Evolutionary conservation across 2,329 filamentous ascomycete species (phyloP), one percentile per base, ranked within the genome.

Genomic region (Chaetomiaceae sp.): DNA sequence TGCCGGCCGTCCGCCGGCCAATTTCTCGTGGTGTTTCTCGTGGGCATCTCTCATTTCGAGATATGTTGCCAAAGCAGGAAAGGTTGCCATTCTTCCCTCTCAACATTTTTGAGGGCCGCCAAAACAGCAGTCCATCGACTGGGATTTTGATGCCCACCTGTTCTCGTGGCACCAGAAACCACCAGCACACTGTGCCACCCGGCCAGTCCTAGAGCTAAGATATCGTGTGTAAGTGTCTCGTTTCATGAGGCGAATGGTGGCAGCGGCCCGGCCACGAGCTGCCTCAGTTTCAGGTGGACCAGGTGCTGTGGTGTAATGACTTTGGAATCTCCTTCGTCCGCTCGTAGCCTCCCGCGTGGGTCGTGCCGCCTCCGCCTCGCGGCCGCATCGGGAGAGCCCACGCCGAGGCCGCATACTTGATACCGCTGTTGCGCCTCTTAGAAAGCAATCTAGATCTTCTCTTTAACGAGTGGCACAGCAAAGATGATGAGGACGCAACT

Each of bases 331-430:
- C 20, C 17, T 44, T 38, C n/a, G 34, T 27, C n/a, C 7, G n/a
- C 8, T 45, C 11, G 33, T 38, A 38, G 22, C 20, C 20, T 22
- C 12, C 40, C 3, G 11, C n/a, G n/a, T 33, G 43, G 23, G 3
- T 38, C 39, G 51, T 37, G 51, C 51, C 51, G 44, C 44, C 45
- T 48, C 44, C 31, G 36, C 33, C 46, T 48, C 11, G 36, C 15
- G 42, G 23, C 15, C 25, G 25, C 15, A 20, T 19, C 25, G 27
- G 36, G 33, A 12, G 15, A 31, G 23, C 12, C 9, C n/a, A 14
- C 17, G 36, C 17, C 31, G 15, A 4, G 14, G 43, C 5, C 19
- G 25, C 25, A 37, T 19, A 47, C 31, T 12, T 47, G 44, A 17
- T 27, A 15, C 31, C 31, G 19, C 20, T 47, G 37, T 27, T n/a